Evolutionary conservation across 371 early-diverging fungal species (phyloP).

Genomic region (Catenaria anguillulae): DNA sequence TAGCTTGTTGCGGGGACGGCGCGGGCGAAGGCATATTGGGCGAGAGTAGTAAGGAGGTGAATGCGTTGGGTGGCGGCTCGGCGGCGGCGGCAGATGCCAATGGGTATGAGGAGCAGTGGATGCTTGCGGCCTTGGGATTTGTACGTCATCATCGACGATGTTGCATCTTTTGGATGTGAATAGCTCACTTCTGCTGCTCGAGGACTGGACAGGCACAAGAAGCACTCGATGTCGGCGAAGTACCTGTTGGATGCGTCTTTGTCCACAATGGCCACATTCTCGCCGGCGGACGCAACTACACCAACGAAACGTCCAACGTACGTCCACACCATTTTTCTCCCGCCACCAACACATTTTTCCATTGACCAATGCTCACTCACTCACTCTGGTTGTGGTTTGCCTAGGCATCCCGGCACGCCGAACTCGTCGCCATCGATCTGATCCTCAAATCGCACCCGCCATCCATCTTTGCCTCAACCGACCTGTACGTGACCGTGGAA

Average conservation of each 20-base stretch:
- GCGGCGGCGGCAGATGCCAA: no score
- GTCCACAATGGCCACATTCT: conserved; percentile 48
- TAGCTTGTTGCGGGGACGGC: no score
- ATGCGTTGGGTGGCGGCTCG: no score
- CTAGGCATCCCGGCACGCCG: conserved; percentile 83
- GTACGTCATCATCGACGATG: not conserved
- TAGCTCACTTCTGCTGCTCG: not conserved
- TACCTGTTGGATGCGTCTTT: conserved; percentile 98
- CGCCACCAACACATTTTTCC: no score
- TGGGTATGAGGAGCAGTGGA: not conserved
- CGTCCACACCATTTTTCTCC: conserved; percentile 12
- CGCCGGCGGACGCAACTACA: conserved; percentile 61
- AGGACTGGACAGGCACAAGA: conserved; percentile 46
- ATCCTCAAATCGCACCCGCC: conserved; percentile 26
- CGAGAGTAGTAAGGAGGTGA: no score
- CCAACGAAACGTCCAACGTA: conserved; percentile 80
- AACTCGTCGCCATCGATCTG: conserved; percentile 73
- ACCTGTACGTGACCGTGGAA: conserved; percentile 94
- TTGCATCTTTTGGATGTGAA: not conserved
- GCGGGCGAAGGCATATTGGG: no score
- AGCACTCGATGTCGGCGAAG: conserved; percentile 73
- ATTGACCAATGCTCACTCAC: not conserved
- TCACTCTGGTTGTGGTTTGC: not conserved
- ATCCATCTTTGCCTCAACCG: conserved; percentile 7
- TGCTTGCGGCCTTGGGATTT: not conserved